phyloP scores from a whole-genome alignment of 1,284 basidiomycete species.

The Ceratobasidium theobromae region DNA sequence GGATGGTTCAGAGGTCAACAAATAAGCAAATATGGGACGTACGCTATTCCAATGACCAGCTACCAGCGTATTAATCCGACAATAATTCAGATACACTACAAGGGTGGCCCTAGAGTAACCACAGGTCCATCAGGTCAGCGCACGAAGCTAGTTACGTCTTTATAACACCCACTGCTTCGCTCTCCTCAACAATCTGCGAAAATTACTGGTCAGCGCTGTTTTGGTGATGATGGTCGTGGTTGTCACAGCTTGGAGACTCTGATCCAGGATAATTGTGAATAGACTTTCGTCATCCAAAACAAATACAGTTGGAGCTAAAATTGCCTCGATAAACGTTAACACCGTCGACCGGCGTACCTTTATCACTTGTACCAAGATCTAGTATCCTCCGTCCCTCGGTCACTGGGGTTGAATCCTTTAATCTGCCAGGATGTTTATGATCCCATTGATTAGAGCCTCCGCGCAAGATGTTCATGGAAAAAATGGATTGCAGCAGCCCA shows the following conservation, averaged over 20 bases:
- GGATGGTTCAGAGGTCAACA: constrained; percentile 22
- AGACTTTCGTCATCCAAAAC: constrained; percentile 18
- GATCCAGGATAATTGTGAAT: constrained; percentile 16
- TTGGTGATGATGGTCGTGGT: constrained; percentile 7
- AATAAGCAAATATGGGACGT: constrained; percentile 2
- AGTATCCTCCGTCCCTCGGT: neutral
- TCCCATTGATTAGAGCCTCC: too few species aligned
- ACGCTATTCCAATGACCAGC: constrained; percentile 5
- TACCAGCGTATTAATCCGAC: too few species aligned
- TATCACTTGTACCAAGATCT: neutral
- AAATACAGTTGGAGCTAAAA: constrained; percentile 5
- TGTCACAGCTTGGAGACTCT: neutral
- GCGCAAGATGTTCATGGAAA: too few species aligned
- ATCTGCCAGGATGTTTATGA: too few species aligned
- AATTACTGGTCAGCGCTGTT: neutral
- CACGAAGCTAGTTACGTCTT: constrained; percentile 23
- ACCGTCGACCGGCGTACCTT: neutral
- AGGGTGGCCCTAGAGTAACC: constrained; percentile 23
- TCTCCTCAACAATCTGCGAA: too few species aligned
- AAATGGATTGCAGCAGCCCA: neutral
- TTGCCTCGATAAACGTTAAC: neutral
- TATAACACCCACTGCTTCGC: too few species aligned
- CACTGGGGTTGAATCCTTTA: too few species aligned
- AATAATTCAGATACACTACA: too few species aligned
- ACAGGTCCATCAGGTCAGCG: constrained; percentile 23